phyloP scores from a whole-genome alignment of 306 rosid genomes.

The Hippophae gyantsensis region DNA sequence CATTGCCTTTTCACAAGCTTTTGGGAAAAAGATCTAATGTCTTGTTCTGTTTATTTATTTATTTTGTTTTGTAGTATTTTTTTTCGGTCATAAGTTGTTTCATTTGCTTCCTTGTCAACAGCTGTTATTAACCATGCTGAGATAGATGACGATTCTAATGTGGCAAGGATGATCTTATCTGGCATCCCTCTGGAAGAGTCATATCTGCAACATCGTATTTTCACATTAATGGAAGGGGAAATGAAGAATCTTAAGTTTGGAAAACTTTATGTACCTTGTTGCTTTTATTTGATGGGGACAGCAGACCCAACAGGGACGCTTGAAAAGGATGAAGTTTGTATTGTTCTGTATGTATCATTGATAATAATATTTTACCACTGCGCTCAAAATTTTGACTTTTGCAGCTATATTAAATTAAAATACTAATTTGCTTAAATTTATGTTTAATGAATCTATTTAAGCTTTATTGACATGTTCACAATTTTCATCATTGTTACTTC shows the following conservation, averaged over 20 bases:
- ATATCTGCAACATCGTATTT: conserved; percentile 36
- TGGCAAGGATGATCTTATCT: conserved; percentile 49
- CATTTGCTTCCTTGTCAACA: conserved; percentile 25
- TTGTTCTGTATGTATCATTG: conserved; percentile 50
- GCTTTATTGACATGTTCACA: no score
- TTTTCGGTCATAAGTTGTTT: background rate
- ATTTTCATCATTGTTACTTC: no score
- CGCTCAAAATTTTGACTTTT: background rate
- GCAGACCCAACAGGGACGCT: conserved; percentile 62
- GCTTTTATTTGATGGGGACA: conserved; percentile 77
- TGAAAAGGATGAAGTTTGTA: conserved; percentile 48
- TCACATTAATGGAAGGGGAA: conserved; percentile 33
- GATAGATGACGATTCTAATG: conserved; percentile 40
- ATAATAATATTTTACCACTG: background rate
- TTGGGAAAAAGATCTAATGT: background rate
- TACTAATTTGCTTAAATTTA: background rate
- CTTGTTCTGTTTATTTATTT: background rate
- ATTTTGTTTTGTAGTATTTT: background rate
- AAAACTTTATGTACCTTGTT: conserved; percentile 33
- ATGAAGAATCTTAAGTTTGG: conserved; percentile 39
- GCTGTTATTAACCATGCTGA: conserved; percentile 40
- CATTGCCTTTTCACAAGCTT: no score
- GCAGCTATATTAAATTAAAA: background rate
- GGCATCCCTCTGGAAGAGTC: conserved; percentile 78
- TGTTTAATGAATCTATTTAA: no score